Base-by-base conservation (phyloP, 116 monocot genomes). In the Zostera marina region DNA sequence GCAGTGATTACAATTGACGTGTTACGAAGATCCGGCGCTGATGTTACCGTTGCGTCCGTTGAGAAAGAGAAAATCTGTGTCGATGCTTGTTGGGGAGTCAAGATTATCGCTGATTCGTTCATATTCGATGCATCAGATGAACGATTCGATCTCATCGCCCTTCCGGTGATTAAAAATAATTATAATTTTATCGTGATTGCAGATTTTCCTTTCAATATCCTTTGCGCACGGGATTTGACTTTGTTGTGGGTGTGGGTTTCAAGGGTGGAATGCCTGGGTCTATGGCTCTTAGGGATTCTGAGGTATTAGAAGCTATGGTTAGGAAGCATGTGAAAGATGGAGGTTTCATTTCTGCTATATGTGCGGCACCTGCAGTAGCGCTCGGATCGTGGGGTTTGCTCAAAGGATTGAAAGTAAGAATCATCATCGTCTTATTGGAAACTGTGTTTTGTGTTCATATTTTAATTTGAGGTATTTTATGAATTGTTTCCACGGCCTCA, bases 331-430 rank as follows among this genome's bases (percentile, higher is more conserved):
- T 52, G 14, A 72, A 66, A 44, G 68, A 74, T 25, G 83, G 98
- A 1, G 67, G 75, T 42, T 56, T 86, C 24, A 80, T 81, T 48
- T 86, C 86, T 1, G 98, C 82, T 6, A 79, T 90, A 9, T 98
- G 86, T 53, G 98, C 90, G 4, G 79, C 85, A 4, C 85, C 98
- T 0, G 90, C 90, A 1, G 76, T 83, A 15, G 86, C 66, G 11
- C 73, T 98, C 26, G 98, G 83, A 44, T 72, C 80, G 0, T 98
- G 98, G 98, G 98, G 86, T 21, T 62, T 90, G 60, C 91, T 98
- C 17, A 83, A 81, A 20, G 91, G 98, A 42, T 59, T 86, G 14
- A 69, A 71, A 63, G 90, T 85, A 48, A 56, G 67, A 59, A 51
- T 22, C 1, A 13, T 10, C 8, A 21, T 51, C 20, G 49, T 26